phyloP scores from a whole-genome alignment of 352 stramenopile genomes.

The Phytophthora chlamydospora region DNA sequence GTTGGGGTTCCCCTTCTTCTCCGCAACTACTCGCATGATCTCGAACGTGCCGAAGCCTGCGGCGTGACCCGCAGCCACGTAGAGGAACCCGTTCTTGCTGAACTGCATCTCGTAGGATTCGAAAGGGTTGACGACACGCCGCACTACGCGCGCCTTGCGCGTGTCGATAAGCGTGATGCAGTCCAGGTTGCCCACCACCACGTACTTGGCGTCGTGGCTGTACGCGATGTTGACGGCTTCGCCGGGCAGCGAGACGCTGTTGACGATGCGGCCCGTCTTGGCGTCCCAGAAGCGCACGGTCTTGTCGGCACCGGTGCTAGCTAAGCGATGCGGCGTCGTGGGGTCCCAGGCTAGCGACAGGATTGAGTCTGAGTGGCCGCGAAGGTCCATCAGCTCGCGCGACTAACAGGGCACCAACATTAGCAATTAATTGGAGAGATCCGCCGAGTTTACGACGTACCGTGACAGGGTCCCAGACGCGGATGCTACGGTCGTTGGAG shows the following conservation, averaged over 20 bases:
- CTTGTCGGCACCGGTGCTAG: slow-evolving; percentile 80
- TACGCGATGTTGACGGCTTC: slow-evolving; percentile 84
- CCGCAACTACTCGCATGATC: slow-evolving; percentile 78
- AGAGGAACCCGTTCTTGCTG: slow-evolving; percentile 78
- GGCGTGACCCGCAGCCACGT: slow-evolving; percentile 80
- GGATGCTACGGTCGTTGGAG: slow-evolving; percentile 81
- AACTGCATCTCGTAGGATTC: slow-evolving; percentile 88
- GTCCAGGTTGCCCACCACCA: slow-evolving; percentile 76
- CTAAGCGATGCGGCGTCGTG: slow-evolving; percentile 59
- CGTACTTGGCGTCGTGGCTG: slow-evolving; percentile 82
- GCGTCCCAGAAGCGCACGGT: slow-evolving; percentile 86
- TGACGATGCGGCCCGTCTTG: slow-evolving; percentile 79
- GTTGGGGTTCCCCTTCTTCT: slow-evolving; percentile 84
- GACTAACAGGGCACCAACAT: slow-evolving; percentile 33
- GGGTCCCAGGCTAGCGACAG: slow-evolving; percentile 81
- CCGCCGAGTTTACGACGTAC: slow-evolving; percentile 35
- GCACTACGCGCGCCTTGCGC: slow-evolving; percentile 80
- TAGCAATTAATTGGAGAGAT: neutral
- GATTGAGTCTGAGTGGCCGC: slow-evolving; percentile 78
- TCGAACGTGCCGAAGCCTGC: slow-evolving; percentile 82
- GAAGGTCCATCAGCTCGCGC: slow-evolving; percentile 62
- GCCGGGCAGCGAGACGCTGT: slow-evolving; percentile 77
- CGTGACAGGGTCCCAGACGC: slow-evolving; percentile 70
- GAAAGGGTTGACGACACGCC: slow-evolving; percentile 81
- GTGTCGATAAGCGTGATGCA: slow-evolving; percentile 85